Evolutionary conservation across 2,329 filamentous ascomycete genomes (phyloP).

Genomic region (Endothia cerciana): DNA sequence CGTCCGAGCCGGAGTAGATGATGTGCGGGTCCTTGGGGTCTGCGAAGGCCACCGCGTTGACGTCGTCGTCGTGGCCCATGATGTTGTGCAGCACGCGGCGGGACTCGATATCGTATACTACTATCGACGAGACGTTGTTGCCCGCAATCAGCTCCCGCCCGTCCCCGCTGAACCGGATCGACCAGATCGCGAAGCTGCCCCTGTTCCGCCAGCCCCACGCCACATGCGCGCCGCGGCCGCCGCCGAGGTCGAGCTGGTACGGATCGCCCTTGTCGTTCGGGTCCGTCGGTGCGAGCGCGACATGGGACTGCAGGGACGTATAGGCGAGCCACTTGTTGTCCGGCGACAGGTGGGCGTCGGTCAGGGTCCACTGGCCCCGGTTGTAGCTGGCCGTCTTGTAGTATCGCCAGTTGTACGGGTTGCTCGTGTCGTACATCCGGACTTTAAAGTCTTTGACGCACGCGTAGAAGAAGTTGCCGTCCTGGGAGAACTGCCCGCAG

Average conservation of each 20-base stretch:
- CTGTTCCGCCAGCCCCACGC: slow-evolving; percentile 37
- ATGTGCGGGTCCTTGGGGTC: slow-evolving; percentile 89
- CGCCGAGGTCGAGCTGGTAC: slow-evolving; percentile 73
- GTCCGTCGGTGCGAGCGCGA: slow-evolving; percentile 86
- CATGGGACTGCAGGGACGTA: slow-evolving; percentile 81
- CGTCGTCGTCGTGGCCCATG: slow-evolving; percentile 80
- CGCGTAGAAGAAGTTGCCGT: slow-evolving; percentile 96
- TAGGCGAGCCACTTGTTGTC: slow-evolving; percentile 94
- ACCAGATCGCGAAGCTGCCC: slow-evolving; percentile 74
- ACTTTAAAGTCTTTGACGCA: slow-evolving; percentile 93
- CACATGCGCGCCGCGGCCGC: slow-evolving; percentile 42
- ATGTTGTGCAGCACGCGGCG: slow-evolving; percentile 75
- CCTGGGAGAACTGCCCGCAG: slow-evolving; percentile 93
- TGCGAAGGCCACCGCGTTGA: slow-evolving; percentile 96
- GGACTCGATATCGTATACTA: slow-evolving; percentile 91
- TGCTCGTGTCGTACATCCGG: slow-evolving; percentile 96
- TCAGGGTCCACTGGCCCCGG: slow-evolving; percentile 92
- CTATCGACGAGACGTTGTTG: slow-evolving; percentile 76
- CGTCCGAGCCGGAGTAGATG: slow-evolving; percentile 93
- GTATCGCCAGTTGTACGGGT: slow-evolving; percentile 93
- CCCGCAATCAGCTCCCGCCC: slow-evolving; percentile 89
- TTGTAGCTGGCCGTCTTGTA: slow-evolving; percentile 90
- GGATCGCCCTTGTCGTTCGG: slow-evolving; percentile 81
- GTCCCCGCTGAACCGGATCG: slow-evolving; percentile 88
- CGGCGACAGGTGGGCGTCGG: slow-evolving; percentile 86